Base-by-base conservation (phyloP, 352 stramenopile species). In the Globisporangium paddicum region DNA sequence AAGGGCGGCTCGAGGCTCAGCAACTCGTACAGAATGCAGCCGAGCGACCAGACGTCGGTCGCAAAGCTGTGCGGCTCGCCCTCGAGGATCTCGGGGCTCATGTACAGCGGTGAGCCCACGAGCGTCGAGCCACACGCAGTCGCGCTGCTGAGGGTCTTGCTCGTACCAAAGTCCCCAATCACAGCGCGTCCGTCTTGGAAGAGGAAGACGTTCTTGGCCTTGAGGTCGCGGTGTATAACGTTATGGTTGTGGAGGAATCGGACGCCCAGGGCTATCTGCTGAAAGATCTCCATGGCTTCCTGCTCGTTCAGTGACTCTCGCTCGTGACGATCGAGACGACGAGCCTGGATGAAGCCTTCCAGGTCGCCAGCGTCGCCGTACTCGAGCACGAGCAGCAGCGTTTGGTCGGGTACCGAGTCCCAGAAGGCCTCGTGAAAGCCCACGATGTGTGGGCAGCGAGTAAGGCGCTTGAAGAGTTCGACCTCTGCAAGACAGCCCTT, bases 211-310 rank as follows among this genome's bases (percentile, higher is more conserved):
- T 96, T 96, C 49, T 90, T 80, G 34, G 77, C 72, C 68, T 97
- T 96, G 19, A 97, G 69, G 52, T 97, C 89, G 19, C 89, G 87
- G 61, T 96, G 93, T 1, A 90, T 66, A 49, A 93, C 66, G 46
- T 69, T 55, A 5, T 73, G 58, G 0, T 48, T 40, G 35, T 95
- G 84, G 21, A 95, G 55, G 58, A 87, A 83, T 7, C 80, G 62
- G 11, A 99, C 85, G 2, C 95, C 96, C 10, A 90, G 63, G 18
- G 81, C 81, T 38, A 99, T 94, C 58, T 86, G 73, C 1, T 58
- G 35, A n/a, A 86, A 86, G 28, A 86, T 63, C 10, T 38, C 21
- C 2, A 78, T 51, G 9, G 58, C 60, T 35, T 60, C 28, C 5
- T 54, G 28, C 13, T 79, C 64, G n/a, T 46, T 32, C 2, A 59